Conservation (phyloP, 2,329 filamentous ascomycete genomes). For the Cytospora leucostoma region DNA sequence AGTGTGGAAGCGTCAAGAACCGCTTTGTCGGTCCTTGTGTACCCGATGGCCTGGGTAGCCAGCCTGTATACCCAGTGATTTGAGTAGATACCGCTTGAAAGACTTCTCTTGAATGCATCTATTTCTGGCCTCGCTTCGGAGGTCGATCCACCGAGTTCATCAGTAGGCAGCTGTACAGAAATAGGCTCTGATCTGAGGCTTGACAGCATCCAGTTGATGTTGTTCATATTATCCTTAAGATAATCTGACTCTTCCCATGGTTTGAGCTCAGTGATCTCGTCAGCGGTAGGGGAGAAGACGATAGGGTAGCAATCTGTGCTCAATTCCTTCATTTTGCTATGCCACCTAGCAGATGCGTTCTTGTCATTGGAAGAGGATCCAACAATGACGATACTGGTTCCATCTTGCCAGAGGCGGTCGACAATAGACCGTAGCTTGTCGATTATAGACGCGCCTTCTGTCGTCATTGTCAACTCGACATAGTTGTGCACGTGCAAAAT, state of each 20-base stretch:
- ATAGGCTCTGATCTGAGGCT: constrained; percentile 37
- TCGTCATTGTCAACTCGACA: constrained; percentile 70
- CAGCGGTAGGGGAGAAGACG: constrained; percentile 18
- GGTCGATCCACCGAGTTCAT: background rate
- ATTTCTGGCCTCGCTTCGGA: constrained; percentile 17
- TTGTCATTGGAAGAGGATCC: constrained; percentile 69
- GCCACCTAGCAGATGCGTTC: constrained; percentile 37
- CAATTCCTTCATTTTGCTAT: constrained; percentile 36
- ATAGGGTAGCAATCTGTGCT: constrained; percentile 36
- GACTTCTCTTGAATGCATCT: constrained; percentile 5
- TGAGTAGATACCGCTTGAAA: constrained; percentile 34
- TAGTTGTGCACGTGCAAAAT: constrained; percentile 82
- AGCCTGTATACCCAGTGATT: constrained; percentile 39
- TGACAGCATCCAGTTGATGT: constrained; percentile 50
- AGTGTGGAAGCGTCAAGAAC: constrained; percentile 26
- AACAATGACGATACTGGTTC: constrained; percentile 72
- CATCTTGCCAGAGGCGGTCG: constrained; percentile 69
- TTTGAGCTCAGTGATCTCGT: constrained; percentile 18
- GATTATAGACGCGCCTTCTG: constrained; percentile 70
- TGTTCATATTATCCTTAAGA: constrained; percentile 48
- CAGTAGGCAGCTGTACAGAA: constrained; percentile 19
- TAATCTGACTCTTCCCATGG: constrained; percentile 39
- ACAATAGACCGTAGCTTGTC: constrained; percentile 70
- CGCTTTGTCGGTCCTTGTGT: constrained; percentile 13
- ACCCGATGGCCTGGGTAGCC: constrained; percentile 34